Conservation (phyloP, 2,329 filamentous ascomycete genomes). For the Thyridium curvatum region DNA sequence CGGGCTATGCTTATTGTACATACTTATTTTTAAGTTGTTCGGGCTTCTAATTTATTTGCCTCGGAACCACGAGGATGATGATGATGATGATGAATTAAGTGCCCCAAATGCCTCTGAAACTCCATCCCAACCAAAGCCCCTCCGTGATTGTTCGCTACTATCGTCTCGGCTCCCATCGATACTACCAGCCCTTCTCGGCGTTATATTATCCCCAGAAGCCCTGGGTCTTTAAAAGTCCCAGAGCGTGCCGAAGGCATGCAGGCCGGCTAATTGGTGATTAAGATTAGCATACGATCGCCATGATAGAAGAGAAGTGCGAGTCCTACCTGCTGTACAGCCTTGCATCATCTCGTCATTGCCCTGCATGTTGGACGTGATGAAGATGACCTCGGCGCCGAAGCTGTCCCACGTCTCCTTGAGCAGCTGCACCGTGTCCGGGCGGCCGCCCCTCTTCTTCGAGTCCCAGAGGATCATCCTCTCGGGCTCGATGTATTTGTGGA, state of each 20-base stretch:
- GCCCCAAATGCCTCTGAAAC: too few species aligned
- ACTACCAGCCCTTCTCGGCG: too few species aligned
- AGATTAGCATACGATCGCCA: constrained; percentile 7
- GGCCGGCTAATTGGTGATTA: constrained; percentile 16
- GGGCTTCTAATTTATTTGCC: too few species aligned
- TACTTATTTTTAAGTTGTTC: too few species aligned
- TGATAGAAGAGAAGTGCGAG: neutral
- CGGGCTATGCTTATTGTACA: too few species aligned
- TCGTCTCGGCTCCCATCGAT: too few species aligned
- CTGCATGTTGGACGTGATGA: constrained; percentile 35
- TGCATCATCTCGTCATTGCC: constrained; percentile 37
- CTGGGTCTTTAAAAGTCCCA: constrained; percentile 35
- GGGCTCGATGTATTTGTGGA: constrained; percentile 30
- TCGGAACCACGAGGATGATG: too few species aligned
- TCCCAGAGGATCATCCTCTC: constrained; percentile 36
- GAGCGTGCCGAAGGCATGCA: constrained; percentile 30
- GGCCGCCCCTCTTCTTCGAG: constrained; percentile 31
- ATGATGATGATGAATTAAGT: too few species aligned
- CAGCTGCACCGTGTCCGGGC: constrained; percentile 28
- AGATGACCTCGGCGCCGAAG: constrained; percentile 34
- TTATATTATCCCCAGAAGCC: too few species aligned
- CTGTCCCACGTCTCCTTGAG: constrained; percentile 30
- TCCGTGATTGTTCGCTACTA: too few species aligned
- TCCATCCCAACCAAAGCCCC: too few species aligned
- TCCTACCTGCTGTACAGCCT: constrained; percentile 28